phyloP scores from a whole-genome alignment of 331 rosid species.

The Prunus yedoensis region DNA sequence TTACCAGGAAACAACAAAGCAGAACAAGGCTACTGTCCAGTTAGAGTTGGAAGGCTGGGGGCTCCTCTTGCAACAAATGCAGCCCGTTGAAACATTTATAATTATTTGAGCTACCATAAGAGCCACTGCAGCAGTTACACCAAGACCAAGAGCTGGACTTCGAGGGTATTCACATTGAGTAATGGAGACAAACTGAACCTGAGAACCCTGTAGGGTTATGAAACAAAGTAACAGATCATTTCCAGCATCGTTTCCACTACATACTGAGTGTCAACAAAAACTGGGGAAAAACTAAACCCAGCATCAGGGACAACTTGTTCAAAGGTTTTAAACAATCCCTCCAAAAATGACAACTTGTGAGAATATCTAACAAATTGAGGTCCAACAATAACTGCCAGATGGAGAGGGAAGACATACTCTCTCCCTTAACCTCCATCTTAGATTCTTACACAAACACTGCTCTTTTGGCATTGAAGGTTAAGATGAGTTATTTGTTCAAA shows the following conservation, averaged over 20 bases:
- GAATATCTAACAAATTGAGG: not conserved
- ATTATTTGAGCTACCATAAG: constrained; percentile 65
- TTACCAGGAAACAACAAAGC: constrained; percentile 87
- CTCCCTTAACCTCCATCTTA: not conserved
- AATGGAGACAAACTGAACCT: constrained; percentile 33
- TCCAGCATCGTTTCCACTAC: not conserved
- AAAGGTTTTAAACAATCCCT: not conserved
- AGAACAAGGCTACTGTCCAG: constrained; percentile 62
- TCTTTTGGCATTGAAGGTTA: not conserved
- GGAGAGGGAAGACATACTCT: not conserved
- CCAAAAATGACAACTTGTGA: not conserved
- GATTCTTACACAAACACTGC: not conserved
- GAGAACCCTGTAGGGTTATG: constrained; percentile 51
- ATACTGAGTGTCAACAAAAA: not conserved
- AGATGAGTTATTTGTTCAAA: not conserved
- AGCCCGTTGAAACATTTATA: constrained; percentile 67
- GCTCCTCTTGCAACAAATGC: constrained; percentile 68
- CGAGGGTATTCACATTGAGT: constrained; percentile 54
- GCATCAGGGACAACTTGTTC: not conserved
- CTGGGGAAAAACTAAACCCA: not conserved
- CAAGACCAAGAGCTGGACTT: constrained; percentile 81
- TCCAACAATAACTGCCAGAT: not conserved
- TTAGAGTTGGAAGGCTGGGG: constrained; percentile 47
- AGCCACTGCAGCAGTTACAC: constrained; percentile 70
- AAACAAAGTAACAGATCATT: not conserved